A percentile compares a stretch with the other conserved stretches of the same genome.
phyloP scores from a whole-genome alignment of 371 early-diverging fungal species.

The Dinochytrium kinnereticum region DNA sequence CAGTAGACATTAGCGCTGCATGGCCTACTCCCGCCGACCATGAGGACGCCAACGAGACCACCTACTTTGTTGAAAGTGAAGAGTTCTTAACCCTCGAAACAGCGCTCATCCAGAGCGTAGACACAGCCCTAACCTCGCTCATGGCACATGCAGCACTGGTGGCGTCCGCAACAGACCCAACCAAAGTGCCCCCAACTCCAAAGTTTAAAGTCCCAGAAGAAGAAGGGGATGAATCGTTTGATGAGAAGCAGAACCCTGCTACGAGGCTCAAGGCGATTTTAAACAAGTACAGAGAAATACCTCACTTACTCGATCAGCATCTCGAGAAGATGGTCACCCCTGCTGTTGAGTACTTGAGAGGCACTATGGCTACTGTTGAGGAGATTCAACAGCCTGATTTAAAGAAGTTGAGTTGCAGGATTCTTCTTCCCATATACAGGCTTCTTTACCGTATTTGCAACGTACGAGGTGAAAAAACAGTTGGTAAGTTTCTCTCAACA shows the following conservation, averaged over 20 bases:
- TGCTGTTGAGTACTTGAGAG: constrained; percentile 61
- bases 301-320: constrained; percentile 85
- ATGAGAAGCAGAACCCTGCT: neutral
- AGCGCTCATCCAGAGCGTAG: neutral
- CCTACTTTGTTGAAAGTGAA: neutral
- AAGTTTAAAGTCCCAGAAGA: neutral
- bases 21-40: no score
- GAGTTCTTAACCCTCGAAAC: neutral
- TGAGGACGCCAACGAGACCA: neutral
- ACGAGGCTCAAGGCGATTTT: neutral
- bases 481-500: constrained; percentile 29
- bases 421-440: constrained; percentile 46
- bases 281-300: constrained; percentile 80
- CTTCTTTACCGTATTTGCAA: constrained; percentile 75
- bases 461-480: constrained; percentile 88
- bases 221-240: neutral
- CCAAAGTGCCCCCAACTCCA: neutral
- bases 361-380: constrained; percentile 14
- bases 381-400: neutral
- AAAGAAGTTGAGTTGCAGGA: neutral
- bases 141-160: neutral
- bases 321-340: constrained; percentile 75
- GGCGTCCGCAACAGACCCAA: neutral
- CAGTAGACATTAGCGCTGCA: no score
- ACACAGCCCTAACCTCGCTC: neutral